A percentile compares a stretch with the other conserved stretches of the same genome.
These are phyloP conservation scores for Gossypium thurberi DNA, from an alignment of 345 rosid species.

Conservation along the genomic window DNA sequence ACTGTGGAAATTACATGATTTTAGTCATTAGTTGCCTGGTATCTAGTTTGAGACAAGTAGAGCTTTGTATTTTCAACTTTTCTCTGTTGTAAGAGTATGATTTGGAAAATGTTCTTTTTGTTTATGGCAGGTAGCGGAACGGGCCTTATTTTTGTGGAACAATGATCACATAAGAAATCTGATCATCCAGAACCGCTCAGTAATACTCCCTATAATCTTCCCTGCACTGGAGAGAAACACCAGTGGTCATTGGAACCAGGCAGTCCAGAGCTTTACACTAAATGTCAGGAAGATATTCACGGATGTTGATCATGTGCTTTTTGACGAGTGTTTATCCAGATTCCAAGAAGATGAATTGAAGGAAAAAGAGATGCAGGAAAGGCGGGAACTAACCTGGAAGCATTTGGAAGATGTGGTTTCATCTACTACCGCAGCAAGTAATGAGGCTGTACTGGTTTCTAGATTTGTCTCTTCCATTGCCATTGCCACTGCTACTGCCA, in stretches of 20 bases:
- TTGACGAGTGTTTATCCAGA: constrained; percentile 57
- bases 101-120: background rate
- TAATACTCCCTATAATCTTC: constrained; percentile 50
- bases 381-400: constrained; percentile 57
- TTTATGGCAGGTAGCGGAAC: constrained; percentile 49
- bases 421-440: constrained; percentile 38
- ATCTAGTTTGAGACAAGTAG: background rate
- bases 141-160: constrained; percentile 57
- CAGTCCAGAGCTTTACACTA: constrained; percentile 55
- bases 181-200: constrained; percentile 37
- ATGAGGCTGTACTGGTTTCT: constrained; percentile 50
- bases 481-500: constrained; percentile 13
- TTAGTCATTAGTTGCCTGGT: background rate
- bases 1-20: background rate
- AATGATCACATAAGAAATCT: constrained; percentile 50
- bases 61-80: background rate
- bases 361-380: constrained; percentile 35
- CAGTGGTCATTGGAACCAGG: constrained; percentile 52
- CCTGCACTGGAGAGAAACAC: constrained; percentile 55
- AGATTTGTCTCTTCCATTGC: constrained; percentile 45
- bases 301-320: constrained; percentile 49
- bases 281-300: constrained; percentile 51
- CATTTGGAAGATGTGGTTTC: constrained; percentile 61
- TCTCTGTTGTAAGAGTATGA: too few relatives aligned
- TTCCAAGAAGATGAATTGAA: constrained; percentile 51